phyloP scores from a whole-genome alignment of 768 basidiomycete genomes.

The Kwoniella dendrophila region DNA sequence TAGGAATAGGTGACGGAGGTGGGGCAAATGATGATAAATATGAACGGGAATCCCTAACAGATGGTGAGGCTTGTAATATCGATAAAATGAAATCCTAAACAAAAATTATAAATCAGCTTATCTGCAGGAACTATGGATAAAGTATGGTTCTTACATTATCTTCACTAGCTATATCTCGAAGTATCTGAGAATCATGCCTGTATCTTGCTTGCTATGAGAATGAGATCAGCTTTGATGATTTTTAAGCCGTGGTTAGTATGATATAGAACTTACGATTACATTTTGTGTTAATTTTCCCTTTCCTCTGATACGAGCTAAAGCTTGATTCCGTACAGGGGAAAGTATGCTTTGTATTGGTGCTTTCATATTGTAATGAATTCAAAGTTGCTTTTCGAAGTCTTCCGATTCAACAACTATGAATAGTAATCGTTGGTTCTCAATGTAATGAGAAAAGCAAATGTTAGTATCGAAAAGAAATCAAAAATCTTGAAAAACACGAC shows the following conservation, averaged over 20 bases:
- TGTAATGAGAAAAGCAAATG: neutral
- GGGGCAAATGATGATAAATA: constrained; percentile 90
- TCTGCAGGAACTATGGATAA: neutral
- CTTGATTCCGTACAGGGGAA: constrained; percentile 5
- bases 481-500: too few species aligned
- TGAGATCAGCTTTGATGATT: neutral
- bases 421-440: neutral
- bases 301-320: constrained; percentile 1
- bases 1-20: constrained; percentile 58
- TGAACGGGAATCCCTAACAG: constrained; percentile 81
- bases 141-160: constrained; percentile 13
- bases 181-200: constrained; percentile 17
- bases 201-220: neutral
- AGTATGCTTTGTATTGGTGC: neutral
- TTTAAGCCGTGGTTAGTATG: too few species aligned
- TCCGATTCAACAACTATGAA: too few species aligned
- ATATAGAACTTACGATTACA: neutral
- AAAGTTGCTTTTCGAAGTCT: too few species aligned
- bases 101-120: neutral
- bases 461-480: neutral
- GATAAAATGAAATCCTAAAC: constrained; percentile 91
- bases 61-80: constrained; percentile 88
- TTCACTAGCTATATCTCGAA: constrained; percentile 19
- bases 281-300: constrained; percentile 1
- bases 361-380: neutral